Percentiles rank a stretch among this genome's conserved stretches.
Evolutionary conservation across 169 alveolate species (phyloP).

Genomic region (Babesia sp.): DNA sequence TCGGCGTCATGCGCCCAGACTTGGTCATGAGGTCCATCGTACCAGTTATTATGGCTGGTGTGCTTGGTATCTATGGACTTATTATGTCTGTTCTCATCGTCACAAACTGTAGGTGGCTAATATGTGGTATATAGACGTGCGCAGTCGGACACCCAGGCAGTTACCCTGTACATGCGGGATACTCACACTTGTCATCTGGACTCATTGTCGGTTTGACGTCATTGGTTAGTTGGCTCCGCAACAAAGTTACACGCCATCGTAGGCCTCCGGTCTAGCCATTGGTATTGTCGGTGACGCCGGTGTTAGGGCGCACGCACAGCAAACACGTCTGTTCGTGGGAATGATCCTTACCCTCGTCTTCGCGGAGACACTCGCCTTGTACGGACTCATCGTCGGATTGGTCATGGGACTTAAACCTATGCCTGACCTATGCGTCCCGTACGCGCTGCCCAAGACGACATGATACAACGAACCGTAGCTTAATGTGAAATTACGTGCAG

Average conservation of each 20-base stretch:
- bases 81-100: slow-evolving; percentile 89
- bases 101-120: slow-evolving; percentile 57
- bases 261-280: slow-evolving; percentile 99
- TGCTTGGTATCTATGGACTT: slow-evolving; percentile 96
- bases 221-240: slow-evolving; percentile 68
- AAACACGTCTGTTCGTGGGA: slow-evolving; percentile 96
- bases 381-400: slow-evolving; percentile 87
- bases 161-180: slow-evolving; percentile 88
- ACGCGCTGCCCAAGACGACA: too few relatives aligned
- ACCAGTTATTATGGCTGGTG: slow-evolving; percentile 99
- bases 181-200: slow-evolving; percentile 95
- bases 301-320: slow-evolving; percentile 99
- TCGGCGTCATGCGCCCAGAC: slow-evolving; percentile 99
- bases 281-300: slow-evolving; percentile 99
- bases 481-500: too few relatives aligned
- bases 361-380: slow-evolving; percentile 98
- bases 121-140: neutral
- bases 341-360: slow-evolving; percentile 98
- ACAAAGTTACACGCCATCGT: slow-evolving; percentile 11
- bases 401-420: slow-evolving; percentile 69
- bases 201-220: slow-evolving; percentile 92
- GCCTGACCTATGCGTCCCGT: slow-evolving; percentile 66
- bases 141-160: slow-evolving; percentile 76
- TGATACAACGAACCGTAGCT: too few relatives aligned
- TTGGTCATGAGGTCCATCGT: slow-evolving; percentile 97